Evolutionary conservation across 257 asterid species (phyloP), one percentile per base, ranked within the genome.

Genomic region (Fraxinus pennsylvanica): DNA sequence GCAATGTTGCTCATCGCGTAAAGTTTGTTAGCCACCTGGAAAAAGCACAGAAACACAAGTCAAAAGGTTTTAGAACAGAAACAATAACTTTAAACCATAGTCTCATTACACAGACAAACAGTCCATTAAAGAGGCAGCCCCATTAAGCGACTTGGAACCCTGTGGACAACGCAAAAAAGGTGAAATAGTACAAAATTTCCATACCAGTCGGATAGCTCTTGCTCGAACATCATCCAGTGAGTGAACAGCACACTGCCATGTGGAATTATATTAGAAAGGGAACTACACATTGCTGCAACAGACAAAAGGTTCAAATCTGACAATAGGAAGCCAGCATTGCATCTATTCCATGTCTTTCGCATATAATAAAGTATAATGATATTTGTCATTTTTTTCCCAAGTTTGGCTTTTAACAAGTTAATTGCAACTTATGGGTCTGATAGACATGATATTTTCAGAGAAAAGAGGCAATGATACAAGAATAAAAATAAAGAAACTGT

Each of bases 141-240:
- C 15, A 63, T 22, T 19, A 61, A 81, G 14, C 13, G 27, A 76
- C 22, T 57, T 59, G 63, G 67, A 59, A 59, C 29, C 69, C 71
- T 66, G 50, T 41, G 69, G 19, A 78, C 22, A 74, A 63, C 21
- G 74, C 63, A 35, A 25, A 75, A 75, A 71, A 80, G 19, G 72
- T 50, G 66, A 77, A 78, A 75, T 66, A 79, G 68, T 65, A 71
- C 81, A 61, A 68, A 76, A 57, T 59, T 78, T 38, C 78, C 86
- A 84, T 85, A 96, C 99, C 94, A 96, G 90, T 81, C 97, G 97
- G 74, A 93, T 93, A 47, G 99, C 92, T 87, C 93, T 96, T 79
- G 91, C 93, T 78, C 97, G 94, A 77, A 96, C 85, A 70, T 92
- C 97, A 74, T 96, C 99, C 88, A 89, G 87, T 9, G 89, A 81